Conservation (phyloP, 805 yeast genomes). For the Diddensiella caesifluorescens region DNA sequence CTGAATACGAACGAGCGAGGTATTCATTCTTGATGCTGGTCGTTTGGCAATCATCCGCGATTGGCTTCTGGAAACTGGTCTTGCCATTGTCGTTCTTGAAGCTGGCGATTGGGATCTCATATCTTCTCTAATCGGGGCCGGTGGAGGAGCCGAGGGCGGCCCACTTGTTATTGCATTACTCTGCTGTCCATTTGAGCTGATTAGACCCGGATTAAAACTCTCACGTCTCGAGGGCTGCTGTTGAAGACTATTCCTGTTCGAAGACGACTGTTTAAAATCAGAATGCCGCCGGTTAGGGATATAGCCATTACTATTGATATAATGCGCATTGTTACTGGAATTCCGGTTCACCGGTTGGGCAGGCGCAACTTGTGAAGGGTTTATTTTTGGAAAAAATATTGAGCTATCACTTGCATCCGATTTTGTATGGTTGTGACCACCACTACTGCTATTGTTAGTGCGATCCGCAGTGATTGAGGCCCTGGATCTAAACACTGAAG, state of each 20-base stretch:
- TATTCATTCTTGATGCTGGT: conserved; percentile 16
- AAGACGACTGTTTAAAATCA: neutral
- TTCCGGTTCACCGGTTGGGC: conserved; percentile 10
- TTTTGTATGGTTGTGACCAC: conserved; percentile 7
- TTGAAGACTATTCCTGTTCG: neutral
- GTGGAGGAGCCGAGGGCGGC: conserved; percentile 10
- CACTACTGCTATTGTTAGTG: neutral
- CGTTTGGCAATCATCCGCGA: conserved; percentile 12
- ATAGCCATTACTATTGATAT: neutral
- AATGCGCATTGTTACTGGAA: neutral
- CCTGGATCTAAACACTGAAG: conserved; percentile 7
- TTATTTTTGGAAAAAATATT: conserved; percentile 14
- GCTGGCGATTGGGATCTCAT: conserved; percentile 2
- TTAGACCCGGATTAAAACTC: neutral
- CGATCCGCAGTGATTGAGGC: conserved; percentile 1
- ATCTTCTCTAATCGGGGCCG: conserved; percentile 5
- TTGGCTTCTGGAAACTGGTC: conserved; percentile 15
- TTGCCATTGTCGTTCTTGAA: conserved; percentile 6
- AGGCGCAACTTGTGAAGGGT: conserved; percentile 17
- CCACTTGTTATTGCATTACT: neutral
- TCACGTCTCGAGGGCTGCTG: neutral
- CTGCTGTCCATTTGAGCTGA: neutral
- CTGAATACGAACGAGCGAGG: conserved; percentile 15
- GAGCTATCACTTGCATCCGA: conserved; percentile 17
- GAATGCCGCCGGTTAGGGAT: neutral